A percentile compares a stretch with the other conserved stretches of the same genome.
Conservation (phyloP, 1,139 yeast species). For the Pichia sp. region DNA sequence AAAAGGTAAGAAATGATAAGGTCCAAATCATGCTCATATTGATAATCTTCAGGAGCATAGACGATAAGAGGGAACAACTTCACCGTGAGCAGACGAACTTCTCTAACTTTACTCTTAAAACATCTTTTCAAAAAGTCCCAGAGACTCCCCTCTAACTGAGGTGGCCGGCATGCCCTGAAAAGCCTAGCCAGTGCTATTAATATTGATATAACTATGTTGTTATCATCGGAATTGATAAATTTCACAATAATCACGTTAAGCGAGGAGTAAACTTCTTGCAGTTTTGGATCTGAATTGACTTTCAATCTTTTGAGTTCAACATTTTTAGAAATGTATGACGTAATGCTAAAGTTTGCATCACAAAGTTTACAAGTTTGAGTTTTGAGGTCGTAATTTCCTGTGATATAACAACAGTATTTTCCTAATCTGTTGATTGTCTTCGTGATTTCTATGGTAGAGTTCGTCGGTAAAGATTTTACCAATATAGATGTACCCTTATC, state of each 20-base stretch:
- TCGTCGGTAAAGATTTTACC: neutral
- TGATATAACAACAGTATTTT: slow-evolving; percentile 40
- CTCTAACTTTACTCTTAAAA: slow-evolving; percentile 41
- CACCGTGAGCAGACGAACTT: slow-evolving; percentile 48
- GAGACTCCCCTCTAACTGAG: slow-evolving; percentile 27
- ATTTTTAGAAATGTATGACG: slow-evolving; percentile 22
- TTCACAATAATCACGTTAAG: slow-evolving; percentile 22
- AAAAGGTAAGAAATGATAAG: slow-evolving; percentile 37
- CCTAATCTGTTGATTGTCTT: slow-evolving; percentile 41
- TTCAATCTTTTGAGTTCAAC: slow-evolving; percentile 33
- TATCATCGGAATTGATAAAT: slow-evolving; percentile 25
- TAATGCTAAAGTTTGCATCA: slow-evolving; percentile 29
- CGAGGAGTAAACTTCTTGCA: slow-evolving; percentile 22
- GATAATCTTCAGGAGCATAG: slow-evolving; percentile 35
- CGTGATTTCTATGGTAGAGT: neutral
- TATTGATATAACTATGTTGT: slow-evolving; percentile 38
- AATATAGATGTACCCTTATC: neutral
- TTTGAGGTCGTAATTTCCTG: slow-evolving; percentile 35
- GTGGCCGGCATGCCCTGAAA: slow-evolving; percentile 48
- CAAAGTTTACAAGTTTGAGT: slow-evolving; percentile 42
- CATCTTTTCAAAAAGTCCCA: slow-evolving; percentile 32
- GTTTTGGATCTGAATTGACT: slow-evolving; percentile 14
- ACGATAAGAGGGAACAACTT: slow-evolving; percentile 46
- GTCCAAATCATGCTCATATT: slow-evolving; percentile 38
- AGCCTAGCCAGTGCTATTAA: slow-evolving; percentile 45